Percentiles rank a stretch among this genome's conserved stretches.
phyloP scores from a whole-genome alignment of 108 stramenopile species.

The Pseudonitzschia delicatissima region DNA sequence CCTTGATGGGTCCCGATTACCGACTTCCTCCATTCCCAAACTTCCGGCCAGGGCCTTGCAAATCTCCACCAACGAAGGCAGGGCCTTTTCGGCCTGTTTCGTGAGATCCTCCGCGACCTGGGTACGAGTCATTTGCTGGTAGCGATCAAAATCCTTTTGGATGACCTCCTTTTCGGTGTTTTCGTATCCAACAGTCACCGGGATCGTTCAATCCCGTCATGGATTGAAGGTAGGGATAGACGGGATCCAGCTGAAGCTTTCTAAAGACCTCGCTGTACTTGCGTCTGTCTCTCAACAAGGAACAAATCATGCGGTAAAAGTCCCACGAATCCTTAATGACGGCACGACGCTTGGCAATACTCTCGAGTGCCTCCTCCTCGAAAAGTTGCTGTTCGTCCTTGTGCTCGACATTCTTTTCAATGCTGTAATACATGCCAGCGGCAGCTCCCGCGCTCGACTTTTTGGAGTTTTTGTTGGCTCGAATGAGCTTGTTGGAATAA shows the following conservation, averaged over 20 bases:
- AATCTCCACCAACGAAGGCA: slow-evolving; percentile 76
- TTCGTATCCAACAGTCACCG: slow-evolving; percentile 63
- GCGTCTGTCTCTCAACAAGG: slow-evolving; percentile 65
- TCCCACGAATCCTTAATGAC: slow-evolving; percentile 89
- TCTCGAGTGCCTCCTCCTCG: slow-evolving; percentile 78
- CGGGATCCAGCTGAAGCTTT: slow-evolving; percentile 74
- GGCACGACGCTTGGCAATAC: slow-evolving; percentile 83
- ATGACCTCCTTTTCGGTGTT: slow-evolving; percentile 66
- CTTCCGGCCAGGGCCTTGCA: slow-evolving; percentile 85
- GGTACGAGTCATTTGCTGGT: slow-evolving; percentile 52
- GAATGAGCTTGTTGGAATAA: slow-evolving; percentile 82
- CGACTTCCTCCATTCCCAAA: slow-evolving; percentile 82
- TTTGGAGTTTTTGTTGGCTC: slow-evolving; percentile 44
- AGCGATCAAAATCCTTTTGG: slow-evolving; percentile 58
- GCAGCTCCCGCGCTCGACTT: slow-evolving; percentile 30
- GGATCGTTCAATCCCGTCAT: slow-evolving; percentile 84
- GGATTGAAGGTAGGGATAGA: slow-evolving; percentile 78
- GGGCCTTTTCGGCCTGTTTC: slow-evolving; percentile 57
- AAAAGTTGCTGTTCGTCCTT: slow-evolving; percentile 56
- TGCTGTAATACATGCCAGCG: slow-evolving; percentile 73
- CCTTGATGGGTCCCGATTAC: slow-evolving; percentile 82
- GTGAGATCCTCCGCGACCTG: slow-evolving; percentile 60
- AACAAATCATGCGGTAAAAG: slow-evolving; percentile 85
- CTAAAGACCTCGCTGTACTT: slow-evolving; percentile 85
- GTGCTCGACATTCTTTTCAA: slow-evolving; percentile 25